These are phyloP conservation scores for Coleophoma crateriformis DNA, from an alignment of 2,329 filamentous ascomycete genomes.

Conservation along the genomic window DNA sequence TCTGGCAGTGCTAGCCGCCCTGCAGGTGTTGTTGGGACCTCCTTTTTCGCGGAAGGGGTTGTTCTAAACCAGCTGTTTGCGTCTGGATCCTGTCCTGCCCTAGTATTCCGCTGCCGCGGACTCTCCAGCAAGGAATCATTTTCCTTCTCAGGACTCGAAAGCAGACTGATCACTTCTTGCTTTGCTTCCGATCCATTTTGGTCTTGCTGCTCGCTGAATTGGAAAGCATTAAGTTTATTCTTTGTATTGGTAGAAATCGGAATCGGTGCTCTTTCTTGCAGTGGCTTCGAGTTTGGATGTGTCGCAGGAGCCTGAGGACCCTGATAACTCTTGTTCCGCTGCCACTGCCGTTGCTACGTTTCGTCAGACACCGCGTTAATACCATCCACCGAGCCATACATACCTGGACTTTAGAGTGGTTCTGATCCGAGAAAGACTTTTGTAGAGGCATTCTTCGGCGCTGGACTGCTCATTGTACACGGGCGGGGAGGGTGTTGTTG, in stretches of 20 bases:
- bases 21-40: slow-evolving; percentile 39
- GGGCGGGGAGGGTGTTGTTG: background rate
- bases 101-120: background rate
- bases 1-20: slow-evolving; percentile 53
- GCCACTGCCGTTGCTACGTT: slow-evolving; percentile 18
- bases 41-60: slow-evolving; percentile 14
- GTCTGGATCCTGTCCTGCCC: background rate
- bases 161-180: slow-evolving; percentile 13
- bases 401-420: slow-evolving; percentile 24
- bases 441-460: slow-evolving; percentile 25
- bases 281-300: slow-evolving; percentile 13
- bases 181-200: slow-evolving; percentile 12
- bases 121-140: slow-evolving; percentile 9
- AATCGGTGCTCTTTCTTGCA: slow-evolving; percentile 21
- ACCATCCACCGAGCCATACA: background rate
- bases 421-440: slow-evolving; percentile 29
- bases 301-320: slow-evolving; percentile 11
- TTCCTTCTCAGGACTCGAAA: slow-evolving; percentile 20
- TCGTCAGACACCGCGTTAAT: background rate
- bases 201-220: slow-evolving; percentile 35
- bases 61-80: slow-evolving; percentile 6
- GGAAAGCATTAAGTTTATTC: slow-evolving; percentile 52
- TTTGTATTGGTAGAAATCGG: slow-evolving; percentile 49
- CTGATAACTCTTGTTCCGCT: slow-evolving; percentile 23
- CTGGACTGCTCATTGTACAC: background rate